Conservation (phyloP, 345 rosid species). For the Gynandropsis gynandra region DNA sequence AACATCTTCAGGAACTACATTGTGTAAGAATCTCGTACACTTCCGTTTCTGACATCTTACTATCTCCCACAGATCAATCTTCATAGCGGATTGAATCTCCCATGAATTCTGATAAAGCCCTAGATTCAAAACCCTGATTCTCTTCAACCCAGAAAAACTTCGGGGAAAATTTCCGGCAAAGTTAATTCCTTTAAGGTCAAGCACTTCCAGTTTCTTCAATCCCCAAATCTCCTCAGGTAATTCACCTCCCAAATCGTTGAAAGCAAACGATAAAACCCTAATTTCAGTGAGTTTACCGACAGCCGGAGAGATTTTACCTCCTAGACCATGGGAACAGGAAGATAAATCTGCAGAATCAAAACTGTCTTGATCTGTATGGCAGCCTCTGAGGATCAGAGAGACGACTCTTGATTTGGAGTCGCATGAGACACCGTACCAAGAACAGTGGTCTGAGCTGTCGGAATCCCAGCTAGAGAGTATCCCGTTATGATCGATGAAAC, state of each 20-base stretch:
- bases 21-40: constrained; percentile 5
- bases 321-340: constrained; percentile 24
- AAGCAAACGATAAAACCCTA: constrained; percentile 42
- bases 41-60: constrained; percentile 1
- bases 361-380: constrained; percentile 15
- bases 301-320: constrained; percentile 33
- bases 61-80: constrained; percentile 18
- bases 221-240: constrained; percentile 39
- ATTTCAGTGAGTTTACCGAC: constrained; percentile 34
- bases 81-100: too few species aligned
- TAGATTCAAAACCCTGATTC: constrained; percentile 31
- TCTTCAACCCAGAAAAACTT: constrained; percentile 24
- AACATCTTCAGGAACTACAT: constrained; percentile 26
- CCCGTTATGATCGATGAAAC: constrained; percentile 37
- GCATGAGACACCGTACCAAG: constrained; percentile 45
- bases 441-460: constrained; percentile 30
- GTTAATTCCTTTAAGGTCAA: constrained; percentile 44
- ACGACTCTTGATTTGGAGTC: constrained; percentile 33
- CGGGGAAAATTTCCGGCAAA: constrained; percentile 24
- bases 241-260: constrained; percentile 36
- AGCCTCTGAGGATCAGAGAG: constrained; percentile 31
- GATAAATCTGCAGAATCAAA: constrained; percentile 17
- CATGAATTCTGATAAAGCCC: constrained; percentile 30
- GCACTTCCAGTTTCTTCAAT: constrained; percentile 31
- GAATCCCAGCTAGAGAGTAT: constrained; percentile 39